Base-by-base conservation (phyloP, 768 basidiomycete genomes). In the Pleurotus salmoneostramineus region DNA sequence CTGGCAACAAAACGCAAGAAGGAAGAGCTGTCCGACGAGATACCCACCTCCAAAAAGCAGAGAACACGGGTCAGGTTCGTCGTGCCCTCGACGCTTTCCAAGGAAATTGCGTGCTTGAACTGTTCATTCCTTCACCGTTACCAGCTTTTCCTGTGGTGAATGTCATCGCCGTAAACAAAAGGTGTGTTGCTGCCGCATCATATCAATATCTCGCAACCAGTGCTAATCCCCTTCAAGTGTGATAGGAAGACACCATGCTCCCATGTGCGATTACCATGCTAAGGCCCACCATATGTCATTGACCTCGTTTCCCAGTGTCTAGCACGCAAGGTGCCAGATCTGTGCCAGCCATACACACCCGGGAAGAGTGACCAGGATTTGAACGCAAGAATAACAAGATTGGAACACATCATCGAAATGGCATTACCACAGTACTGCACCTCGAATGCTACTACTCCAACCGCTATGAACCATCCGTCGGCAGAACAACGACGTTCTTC, bases 161-260 rank as follows among this genome's bases (percentile, higher is more conserved):
- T 93, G 92, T 62, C 92, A 93, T 74, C 83, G 91, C 17, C 78
- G 91, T 60, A 94, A 94, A 69, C 91, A 94, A 72, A 93, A 93
- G 81, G 91, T 89, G 57, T 59, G 15, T 47, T 35, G 59, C 6
- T 58, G 48, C 17, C 3, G 21, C 21, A 27, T 27, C 21, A 27
- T 27, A 27, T 27, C 21, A 36, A 34, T 40, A 50, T 57, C 47
- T 52, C 21, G 36, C 50, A 35, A 15, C 42, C 6, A 40, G n/a
- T 51, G 32, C 37, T 61, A 47, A 51, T 60, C 49, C 63, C 65
- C 59, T 51, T 45, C 8, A 68, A 93, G 89, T 94, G 91, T 74
- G 89, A 94, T 71, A 83, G 91, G 60, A 90, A 92, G 73, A 72
- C 88, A 57, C 91, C 91, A 21, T 93, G 91, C 68, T 88, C 88